phyloP scores from a whole-genome alignment of 352 stramenopile species.

The Elongisporangium undulatum region DNA sequence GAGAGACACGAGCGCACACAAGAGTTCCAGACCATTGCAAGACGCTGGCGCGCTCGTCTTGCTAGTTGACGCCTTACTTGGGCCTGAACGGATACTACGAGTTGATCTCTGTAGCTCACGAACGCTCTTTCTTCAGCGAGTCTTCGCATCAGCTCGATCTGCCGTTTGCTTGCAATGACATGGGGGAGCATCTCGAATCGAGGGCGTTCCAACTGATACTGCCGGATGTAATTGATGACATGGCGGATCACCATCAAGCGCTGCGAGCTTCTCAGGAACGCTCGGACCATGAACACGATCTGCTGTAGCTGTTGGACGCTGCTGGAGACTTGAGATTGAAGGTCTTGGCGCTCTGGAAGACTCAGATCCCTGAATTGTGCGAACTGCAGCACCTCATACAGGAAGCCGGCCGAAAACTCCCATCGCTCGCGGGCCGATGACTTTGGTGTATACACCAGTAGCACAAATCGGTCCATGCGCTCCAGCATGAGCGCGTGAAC shows the following conservation, averaged over 20 bases:
- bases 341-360: constrained; percentile 7
- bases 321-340: background rate
- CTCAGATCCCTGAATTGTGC: constrained; percentile 19
- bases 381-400: constrained; percentile 32
- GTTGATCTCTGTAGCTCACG: background rate
- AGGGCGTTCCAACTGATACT: constrained; percentile 18
- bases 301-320: background rate
- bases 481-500: constrained; percentile 29
- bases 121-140: background rate
- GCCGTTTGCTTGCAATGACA: constrained; percentile 15
- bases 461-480: constrained; percentile 20
- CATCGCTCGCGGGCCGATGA: constrained; percentile 25
- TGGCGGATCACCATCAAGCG: constrained; percentile 18
- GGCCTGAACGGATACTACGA: constrained; percentile 28
- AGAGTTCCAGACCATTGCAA: constrained; percentile 27
- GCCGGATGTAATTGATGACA: constrained; percentile 33
- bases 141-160: background rate
- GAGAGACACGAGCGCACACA: too few species aligned
- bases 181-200: constrained; percentile 36
- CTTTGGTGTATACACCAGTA: constrained; percentile 32
- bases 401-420: constrained; percentile 30
- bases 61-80: constrained; percentile 27
- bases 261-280: constrained; percentile 12
- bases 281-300: constrained; percentile 1
- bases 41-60: constrained; percentile 15